Percentiles rank a stretch among this genome's conserved stretches.
Conservation (phyloP, 1,284 basidiomycete genomes). For the Boletellus deceptivus region DNA sequence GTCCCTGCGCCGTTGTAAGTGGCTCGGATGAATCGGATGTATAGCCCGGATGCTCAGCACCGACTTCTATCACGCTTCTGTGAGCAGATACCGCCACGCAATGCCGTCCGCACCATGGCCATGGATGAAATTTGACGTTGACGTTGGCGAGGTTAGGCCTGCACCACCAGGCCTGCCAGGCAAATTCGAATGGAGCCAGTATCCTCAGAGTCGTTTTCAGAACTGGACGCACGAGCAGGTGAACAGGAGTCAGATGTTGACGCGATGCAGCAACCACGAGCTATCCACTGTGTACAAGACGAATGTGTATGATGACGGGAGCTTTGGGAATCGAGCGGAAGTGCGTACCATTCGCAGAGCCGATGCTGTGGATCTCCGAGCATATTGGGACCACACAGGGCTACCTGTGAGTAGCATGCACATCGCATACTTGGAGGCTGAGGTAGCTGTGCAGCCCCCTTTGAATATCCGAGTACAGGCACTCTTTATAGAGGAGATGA, state of each 20-base stretch:
- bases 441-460: constrained; percentile 29
- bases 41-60: background rate
- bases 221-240: constrained; percentile 51
- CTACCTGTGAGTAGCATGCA: constrained; percentile 18
- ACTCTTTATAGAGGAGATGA: constrained; percentile 49
- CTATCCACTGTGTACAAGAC: constrained; percentile 40
- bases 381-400: constrained; percentile 22
- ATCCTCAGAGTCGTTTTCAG: constrained; percentile 47
- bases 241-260: constrained; percentile 38
- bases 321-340: constrained; percentile 14
- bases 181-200: constrained; percentile 26
- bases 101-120: constrained; percentile 38
- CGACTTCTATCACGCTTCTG: background rate
- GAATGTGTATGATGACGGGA: constrained; percentile 39
- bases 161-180: background rate
- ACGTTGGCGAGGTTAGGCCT: constrained; percentile 6
- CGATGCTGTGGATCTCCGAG: constrained; percentile 1
- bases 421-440: background rate
- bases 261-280: constrained; percentile 20
- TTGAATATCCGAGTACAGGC: constrained; percentile 40
- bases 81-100: constrained; percentile 32
- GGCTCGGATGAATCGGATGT: background rate
- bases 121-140: constrained; percentile 30
- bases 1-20: constrained; percentile 28
- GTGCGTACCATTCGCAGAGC: constrained; percentile 5